A percentile compares a stretch with the other conserved stretches of the same genome.
Evolutionary conservation across 108 stramenopile genomes (phyloP).

Genomic region (Mayamaea pseudoterrestris): DNA sequence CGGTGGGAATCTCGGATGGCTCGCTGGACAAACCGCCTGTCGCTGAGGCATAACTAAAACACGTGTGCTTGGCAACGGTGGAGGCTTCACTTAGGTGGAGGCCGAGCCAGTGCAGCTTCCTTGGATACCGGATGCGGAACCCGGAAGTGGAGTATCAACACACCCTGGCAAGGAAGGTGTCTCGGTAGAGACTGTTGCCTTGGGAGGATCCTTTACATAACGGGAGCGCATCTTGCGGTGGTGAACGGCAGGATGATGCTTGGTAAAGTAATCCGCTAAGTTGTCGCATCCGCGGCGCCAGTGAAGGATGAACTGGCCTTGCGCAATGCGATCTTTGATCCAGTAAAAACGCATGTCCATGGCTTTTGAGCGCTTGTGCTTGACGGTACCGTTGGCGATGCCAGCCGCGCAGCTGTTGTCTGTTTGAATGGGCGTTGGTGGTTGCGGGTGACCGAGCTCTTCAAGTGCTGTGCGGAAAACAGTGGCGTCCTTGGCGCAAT

Average conservation of each 20-base stretch:
- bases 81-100: too few species aligned
- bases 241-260: slow-evolving; percentile 13
- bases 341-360: slow-evolving; percentile 12
- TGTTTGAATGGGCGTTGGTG: slow-evolving; percentile 25
- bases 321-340: slow-evolving; percentile 12
- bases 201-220: not conserved
- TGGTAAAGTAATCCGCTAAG: slow-evolving; percentile 23
- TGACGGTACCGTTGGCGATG: slow-evolving; percentile 23
- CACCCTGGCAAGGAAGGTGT: too few species aligned
- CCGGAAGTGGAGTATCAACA: too few species aligned
- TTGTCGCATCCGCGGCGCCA: slow-evolving; percentile 18
- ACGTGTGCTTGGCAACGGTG: too few species aligned
- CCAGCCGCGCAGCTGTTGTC: slow-evolving; percentile 34
- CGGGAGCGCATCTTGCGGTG: slow-evolving; percentile 3
- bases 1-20: too few species aligned
- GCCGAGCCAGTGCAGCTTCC: too few species aligned
- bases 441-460: slow-evolving; percentile 31
- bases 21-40: too few species aligned
- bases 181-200: too few species aligned
- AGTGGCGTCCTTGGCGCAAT: slow-evolving; percentile 18
- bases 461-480: slow-evolving; percentile 9
- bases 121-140: too few species aligned
- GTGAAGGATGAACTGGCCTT: slow-evolving; percentile 15
- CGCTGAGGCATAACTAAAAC: too few species aligned
- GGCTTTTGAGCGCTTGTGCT: slow-evolving; percentile 25